phyloP scores from a whole-genome alignment of 2,329 filamentous ascomycete species.

The Colletotrichum sp. region DNA sequence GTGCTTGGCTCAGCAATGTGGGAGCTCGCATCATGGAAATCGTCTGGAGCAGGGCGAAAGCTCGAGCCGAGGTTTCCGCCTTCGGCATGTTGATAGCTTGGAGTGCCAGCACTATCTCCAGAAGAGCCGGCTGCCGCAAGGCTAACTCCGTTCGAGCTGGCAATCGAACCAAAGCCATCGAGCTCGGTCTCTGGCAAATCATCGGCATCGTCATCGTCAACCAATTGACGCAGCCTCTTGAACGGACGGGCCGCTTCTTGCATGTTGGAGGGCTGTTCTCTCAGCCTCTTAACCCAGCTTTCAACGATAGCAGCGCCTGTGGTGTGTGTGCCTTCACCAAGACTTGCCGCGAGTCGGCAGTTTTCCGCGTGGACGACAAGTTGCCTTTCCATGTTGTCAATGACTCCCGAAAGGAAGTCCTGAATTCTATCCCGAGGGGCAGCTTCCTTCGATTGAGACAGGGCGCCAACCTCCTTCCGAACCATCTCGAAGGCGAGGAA shows the following conservation, averaged over 20 bases:
- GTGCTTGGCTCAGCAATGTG: neutral
- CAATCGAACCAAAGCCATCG: neutral
- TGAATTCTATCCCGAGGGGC: rapidly evolving
- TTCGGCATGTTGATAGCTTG: neutral
- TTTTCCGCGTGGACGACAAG: neutral
- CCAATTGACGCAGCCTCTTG: neutral
- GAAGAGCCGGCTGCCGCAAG: neutral
- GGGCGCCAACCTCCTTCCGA: neutral
- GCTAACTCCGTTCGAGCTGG: neutral
- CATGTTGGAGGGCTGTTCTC: rapidly evolving
- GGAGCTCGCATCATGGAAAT: neutral
- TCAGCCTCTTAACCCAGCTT: neutral
- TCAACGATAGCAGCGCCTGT: neutral
- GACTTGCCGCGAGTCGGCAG: neutral
- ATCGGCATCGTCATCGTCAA: neutral
- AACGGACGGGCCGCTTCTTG: neutral
- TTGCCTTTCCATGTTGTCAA: neutral
- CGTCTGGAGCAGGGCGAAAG: neutral
- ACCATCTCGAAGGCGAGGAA: neutral
- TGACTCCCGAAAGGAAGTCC: neutral
- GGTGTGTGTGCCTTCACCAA: neutral
- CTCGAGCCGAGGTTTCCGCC: neutral
- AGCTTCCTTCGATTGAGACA: neutral
- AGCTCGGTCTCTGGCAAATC: neutral
- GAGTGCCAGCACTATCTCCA: neutral